phyloP scores from a whole-genome alignment of 2,329 filamentous ascomycete species.

The Fusarium proliferatum region DNA sequence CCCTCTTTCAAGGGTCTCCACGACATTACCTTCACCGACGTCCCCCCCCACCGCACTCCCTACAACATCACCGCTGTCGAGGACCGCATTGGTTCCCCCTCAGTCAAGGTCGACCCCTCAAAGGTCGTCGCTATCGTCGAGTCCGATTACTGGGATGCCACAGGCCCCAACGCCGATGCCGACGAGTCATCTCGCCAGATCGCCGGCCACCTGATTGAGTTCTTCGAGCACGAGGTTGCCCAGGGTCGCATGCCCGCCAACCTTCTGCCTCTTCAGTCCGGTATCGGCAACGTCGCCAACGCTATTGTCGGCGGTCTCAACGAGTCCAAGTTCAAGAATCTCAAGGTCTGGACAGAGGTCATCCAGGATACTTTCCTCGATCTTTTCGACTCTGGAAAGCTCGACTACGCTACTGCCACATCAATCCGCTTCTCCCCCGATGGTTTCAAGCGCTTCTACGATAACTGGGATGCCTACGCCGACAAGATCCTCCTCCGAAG shows the following conservation, averaged over 20 bases:
- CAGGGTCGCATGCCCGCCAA: constrained; percentile 81
- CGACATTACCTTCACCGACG: constrained; percentile 90
- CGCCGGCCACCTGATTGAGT: constrained; percentile 82
- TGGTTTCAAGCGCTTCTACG: constrained; percentile 91
- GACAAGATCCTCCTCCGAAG: constrained; percentile 86
- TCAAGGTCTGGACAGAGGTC: constrained; percentile 94
- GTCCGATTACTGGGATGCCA: constrained; percentile 82
- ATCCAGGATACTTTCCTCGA: constrained; percentile 94
- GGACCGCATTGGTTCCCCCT: constrained; percentile 84
- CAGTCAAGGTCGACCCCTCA: constrained; percentile 86
- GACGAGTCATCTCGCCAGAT: constrained; percentile 80
- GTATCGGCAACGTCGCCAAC: constrained; percentile 94
- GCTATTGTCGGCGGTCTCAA: constrained; percentile 87
- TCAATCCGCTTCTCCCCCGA: constrained; percentile 92
- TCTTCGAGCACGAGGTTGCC: constrained; percentile 84
- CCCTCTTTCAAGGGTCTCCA: constrained; percentile 89
- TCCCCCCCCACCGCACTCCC: constrained; percentile 83
- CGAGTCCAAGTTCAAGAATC: constrained; percentile 84
- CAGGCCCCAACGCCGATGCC: constrained; percentile 78
- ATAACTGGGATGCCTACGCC: constrained; percentile 82
- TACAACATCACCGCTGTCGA: constrained; percentile 87
- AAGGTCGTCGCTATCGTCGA: constrained; percentile 88
- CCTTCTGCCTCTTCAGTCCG: constrained; percentile 84
- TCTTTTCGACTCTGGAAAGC: constrained; percentile 86
- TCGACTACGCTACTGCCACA: constrained; percentile 91